phyloP scores from a whole-genome alignment of 139 green algal genomes.

The Coelastrella sp. region DNA sequence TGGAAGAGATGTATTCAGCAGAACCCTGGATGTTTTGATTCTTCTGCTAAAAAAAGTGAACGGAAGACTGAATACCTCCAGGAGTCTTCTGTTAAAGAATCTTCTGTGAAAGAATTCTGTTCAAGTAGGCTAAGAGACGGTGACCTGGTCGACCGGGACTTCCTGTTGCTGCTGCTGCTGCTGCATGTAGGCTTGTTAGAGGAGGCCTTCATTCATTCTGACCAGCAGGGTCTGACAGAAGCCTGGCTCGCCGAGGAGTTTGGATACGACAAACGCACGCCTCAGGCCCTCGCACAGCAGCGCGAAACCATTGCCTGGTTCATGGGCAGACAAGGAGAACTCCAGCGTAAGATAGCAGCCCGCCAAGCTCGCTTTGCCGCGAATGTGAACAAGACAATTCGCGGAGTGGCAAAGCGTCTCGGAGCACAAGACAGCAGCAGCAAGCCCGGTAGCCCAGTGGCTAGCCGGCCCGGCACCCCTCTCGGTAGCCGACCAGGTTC shows the following conservation, averaged over 20 bases:
- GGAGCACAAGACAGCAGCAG: not conserved
- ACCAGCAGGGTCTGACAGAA: slow-evolving; percentile 36
- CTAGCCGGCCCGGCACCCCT: not conserved
- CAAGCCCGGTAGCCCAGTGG: not conserved
- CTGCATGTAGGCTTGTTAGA: slow-evolving; percentile 11
- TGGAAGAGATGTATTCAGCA: no score
- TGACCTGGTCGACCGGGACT: not conserved
- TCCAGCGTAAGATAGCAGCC: slow-evolving; percentile 32
- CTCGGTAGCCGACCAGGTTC: not conserved
- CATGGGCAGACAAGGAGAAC: slow-evolving; percentile 19
- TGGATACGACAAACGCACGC: slow-evolving; percentile 37
- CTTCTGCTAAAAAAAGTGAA: no score
- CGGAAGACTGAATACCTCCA: no score
- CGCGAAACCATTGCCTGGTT: slow-evolving; percentile 84
- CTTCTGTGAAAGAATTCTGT: not conserved
- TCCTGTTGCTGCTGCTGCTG: not conserved
- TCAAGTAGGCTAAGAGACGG: not conserved
- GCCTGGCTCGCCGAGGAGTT: slow-evolving; percentile 65
- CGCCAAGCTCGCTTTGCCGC: slow-evolving; percentile 2
- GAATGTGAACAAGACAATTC: not conserved
- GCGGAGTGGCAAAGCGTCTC: not conserved
- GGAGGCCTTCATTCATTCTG: slow-evolving; percentile 9
- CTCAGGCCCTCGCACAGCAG: slow-evolving; percentile 42
- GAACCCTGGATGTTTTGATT: no score
- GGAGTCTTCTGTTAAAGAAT: not conserved